Conservation (phyloP, 129 eudicot species). For the Centrapalus pauciflorus region DNA sequence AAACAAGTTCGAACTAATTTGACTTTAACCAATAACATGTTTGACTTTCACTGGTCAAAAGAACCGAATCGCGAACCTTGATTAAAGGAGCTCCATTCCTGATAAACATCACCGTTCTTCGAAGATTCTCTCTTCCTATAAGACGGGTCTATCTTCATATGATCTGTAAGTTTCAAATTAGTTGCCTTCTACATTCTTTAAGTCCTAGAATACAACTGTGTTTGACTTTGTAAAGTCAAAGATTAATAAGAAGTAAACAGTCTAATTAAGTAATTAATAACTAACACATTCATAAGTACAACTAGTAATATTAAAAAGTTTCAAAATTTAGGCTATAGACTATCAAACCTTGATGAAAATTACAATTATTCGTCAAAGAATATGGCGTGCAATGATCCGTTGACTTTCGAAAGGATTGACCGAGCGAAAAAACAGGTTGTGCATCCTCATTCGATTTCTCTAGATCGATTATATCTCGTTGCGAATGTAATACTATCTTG, state of each 20-base stretch:
- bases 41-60: conserved; percentile 6
- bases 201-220: not conserved
- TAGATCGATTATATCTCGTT: conserved; percentile 32
- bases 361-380: not conserved
- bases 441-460: conserved; percentile 32
- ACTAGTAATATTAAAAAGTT: not conserved
- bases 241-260: not conserved
- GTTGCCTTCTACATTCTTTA: not conserved
- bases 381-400: not conserved
- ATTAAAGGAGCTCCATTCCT: conserved; percentile 10
- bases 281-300: not conserved
- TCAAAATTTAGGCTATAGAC: not conserved
- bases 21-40: not conserved
- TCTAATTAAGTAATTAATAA: no score
- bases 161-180: conserved; percentile 13
- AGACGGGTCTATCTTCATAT: conserved; percentile 4
- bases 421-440: not conserved
- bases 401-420: conserved; percentile 10
- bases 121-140: not conserved
- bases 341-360: conserved; percentile 21
- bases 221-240: conserved; percentile 9
- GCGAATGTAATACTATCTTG: conserved; percentile 15
- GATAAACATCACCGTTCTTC: conserved; percentile 8
- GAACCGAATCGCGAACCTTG: conserved; percentile 36
- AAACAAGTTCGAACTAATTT: not conserved